A percentile compares a stretch with the other conserved stretches of the same genome.
phyloP scores from a whole-genome alignment of 129 eudicot genomes.

The Glebionis coronaria region DNA sequence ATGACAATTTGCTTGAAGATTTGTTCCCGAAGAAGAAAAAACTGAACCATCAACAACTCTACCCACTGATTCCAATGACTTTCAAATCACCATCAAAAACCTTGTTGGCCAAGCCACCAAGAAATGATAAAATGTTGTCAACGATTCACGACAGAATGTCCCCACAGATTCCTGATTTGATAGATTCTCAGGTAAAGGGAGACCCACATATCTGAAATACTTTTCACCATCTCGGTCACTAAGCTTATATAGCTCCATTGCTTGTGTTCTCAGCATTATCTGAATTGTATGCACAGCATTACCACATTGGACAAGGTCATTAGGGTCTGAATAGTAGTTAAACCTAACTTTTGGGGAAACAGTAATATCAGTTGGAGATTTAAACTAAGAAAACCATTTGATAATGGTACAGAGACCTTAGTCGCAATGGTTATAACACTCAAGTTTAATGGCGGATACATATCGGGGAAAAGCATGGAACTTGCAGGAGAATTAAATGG shows the following conservation, averaged over 20 bases:
- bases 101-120: constrained; percentile 25
- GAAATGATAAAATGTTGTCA: constrained; percentile 20
- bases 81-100: constrained; percentile 19
- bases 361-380: not conserved
- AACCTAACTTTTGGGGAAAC: constrained; percentile 11
- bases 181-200: constrained; percentile 1
- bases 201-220: constrained; percentile 4
- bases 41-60: constrained; percentile 15
- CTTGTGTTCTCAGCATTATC: not conserved
- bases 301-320: constrained; percentile 14
- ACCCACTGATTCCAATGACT: constrained; percentile 16
- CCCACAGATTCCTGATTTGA: constrained; percentile 3
- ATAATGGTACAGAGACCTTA: not conserved
- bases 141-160: constrained; percentile 12
- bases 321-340: not conserved
- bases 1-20: constrained; percentile 12
- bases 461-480: constrained; percentile 6
- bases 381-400: constrained; percentile 9
- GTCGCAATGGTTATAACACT: constrained; percentile 5
- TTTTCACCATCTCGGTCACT: not conserved
- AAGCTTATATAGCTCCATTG: constrained; percentile 15
- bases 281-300: not conserved
- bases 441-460: constrained; percentile 15
- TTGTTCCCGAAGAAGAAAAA: constrained; percentile 19
- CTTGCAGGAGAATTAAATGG: constrained; percentile 13